Evolutionary conservation across 1,284 basidiomycete genomes (phyloP).

Genomic region (Golubevia sp.): DNA sequence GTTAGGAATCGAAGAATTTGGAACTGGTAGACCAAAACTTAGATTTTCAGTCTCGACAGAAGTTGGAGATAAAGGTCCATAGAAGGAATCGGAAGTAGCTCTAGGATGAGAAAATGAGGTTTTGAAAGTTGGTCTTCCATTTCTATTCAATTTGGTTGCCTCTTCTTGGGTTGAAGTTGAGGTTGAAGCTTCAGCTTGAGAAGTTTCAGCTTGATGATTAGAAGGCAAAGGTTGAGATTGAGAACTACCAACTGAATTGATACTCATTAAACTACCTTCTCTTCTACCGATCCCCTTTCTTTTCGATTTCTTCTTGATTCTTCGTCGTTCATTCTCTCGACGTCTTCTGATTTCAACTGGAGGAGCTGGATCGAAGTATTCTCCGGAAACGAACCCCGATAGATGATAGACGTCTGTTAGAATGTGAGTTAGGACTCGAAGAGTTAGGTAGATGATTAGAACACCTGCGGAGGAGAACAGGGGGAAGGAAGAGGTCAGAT

Average conservation of each 20-base stretch:
- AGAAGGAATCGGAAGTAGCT: background rate
- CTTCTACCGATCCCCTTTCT: background rate
- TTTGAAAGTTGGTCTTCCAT: background rate
- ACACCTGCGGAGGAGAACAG: conserved; percentile 17
- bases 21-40: no score
- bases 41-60: background rate
- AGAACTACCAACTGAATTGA: background rate
- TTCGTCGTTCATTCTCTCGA: background rate
- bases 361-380: conserved; percentile 26
- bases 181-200: background rate
- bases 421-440: conserved; percentile 32
- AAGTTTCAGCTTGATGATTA: background rate
- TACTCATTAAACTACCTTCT: background rate
- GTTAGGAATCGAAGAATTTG: no score
- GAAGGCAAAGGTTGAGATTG: background rate
- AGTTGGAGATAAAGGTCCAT: background rate
- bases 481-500: background rate
- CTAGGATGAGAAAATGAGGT: background rate
- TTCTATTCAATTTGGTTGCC: background rate
- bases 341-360: background rate
- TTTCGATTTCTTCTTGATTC: no score
- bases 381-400: conserved; percentile 48
- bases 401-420: conserved; percentile 28
- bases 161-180: conserved; percentile 1
- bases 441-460: conserved; percentile 41